Evolutionary conservation across 2,329 filamentous ascomycete species (phyloP).

Genomic region (Aureobasidium leucospermi): DNA sequence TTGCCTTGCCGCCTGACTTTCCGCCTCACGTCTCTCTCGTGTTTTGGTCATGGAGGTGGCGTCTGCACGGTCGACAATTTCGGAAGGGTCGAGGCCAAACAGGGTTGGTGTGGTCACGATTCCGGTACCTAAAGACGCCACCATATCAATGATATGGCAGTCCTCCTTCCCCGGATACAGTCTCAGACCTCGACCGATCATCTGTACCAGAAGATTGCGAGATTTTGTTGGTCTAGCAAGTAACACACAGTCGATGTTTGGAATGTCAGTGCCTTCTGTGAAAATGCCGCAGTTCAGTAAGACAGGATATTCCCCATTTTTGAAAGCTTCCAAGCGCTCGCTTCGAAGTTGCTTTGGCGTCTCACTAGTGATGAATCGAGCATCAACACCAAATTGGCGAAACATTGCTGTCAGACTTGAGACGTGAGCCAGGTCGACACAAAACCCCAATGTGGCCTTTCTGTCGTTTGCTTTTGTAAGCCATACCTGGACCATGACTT

Average conservation of each 20-base stretch:
- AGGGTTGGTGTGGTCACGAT: conserved; percentile 87
- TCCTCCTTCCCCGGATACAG: conserved; percentile 72
- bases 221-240: conserved; percentile 84
- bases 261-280: conserved; percentile 95
- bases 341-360: conserved; percentile 64
- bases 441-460: conserved; percentile 87
- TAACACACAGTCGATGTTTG: conserved; percentile 90
- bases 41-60: conserved; percentile 54
- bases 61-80: conserved; percentile 63
- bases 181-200: conserved; percentile 93
- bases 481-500: conserved; percentile 82
- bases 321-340: conserved; percentile 68
- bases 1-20: conserved; percentile 32
- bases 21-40: conserved; percentile 41
- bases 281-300: conserved; percentile 94
- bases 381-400: conserved; percentile 69
- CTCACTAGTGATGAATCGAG: conserved; percentile 76
- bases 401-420: conserved; percentile 67
- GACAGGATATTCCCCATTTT: conserved; percentile 68
- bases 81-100: conserved; percentile 81
- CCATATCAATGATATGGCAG: conserved; percentile 95
- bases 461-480: conserved; percentile 63
- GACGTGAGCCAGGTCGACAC: conserved; percentile 83
- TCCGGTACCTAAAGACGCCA: conserved; percentile 73
- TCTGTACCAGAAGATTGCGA: conserved; percentile 88